Evolutionary conservation across 2,329 filamentous ascomycete genomes (phyloP), one percentile per base, ranked within the genome.

Genomic region (Hypoxylon sp.): DNA sequence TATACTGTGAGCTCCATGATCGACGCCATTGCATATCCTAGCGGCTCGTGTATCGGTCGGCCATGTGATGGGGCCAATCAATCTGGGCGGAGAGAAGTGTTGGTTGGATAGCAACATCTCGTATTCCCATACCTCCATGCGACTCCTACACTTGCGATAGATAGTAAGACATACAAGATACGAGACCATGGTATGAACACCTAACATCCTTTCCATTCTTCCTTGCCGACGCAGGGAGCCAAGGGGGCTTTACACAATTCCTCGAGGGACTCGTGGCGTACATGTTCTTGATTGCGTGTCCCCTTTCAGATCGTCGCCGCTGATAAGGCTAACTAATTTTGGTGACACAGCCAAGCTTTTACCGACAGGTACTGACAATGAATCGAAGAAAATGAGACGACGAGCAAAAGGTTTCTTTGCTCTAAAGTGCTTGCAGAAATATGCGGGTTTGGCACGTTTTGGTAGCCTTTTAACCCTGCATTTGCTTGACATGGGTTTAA

Each of bases 371-470:
- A 50, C 19, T 17, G 3, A 5, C 26, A 30, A 22, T 17, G 32
- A 20, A 24, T 34, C 34, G 34, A 53, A 43, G n/a, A 46, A 15
- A 50, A 50, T 44, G 46, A 20, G 24, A 4, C 7, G 30, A 46
- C 7, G 6, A 34, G 22, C 37, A 62, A 62, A 19, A 34, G 22
- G 49, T 58, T 54, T 54, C 11, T 30, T 46, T 47, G 43, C 34
- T 56, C 62, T 65, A 50, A 67, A 68, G 65, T 65, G 65, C 62
- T 62, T 68, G 65, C 65, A 68, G 65, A 34, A 60, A 59, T 65
- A 62, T 65, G 62, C 62, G 59, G 56, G 62, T 59, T 59, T 54
- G 54, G 59, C 59, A 65, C 59, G 62, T 65, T 68, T 57, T 65
- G 30, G 26, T 56, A 51, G 32, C 43, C 26, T 56, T 56, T 62